These are phyloP conservation scores for Aspergillus quadricinctus DNA, from an alignment of 2,329 filamentous ascomycete genomes.

Conservation along the genomic window DNA sequence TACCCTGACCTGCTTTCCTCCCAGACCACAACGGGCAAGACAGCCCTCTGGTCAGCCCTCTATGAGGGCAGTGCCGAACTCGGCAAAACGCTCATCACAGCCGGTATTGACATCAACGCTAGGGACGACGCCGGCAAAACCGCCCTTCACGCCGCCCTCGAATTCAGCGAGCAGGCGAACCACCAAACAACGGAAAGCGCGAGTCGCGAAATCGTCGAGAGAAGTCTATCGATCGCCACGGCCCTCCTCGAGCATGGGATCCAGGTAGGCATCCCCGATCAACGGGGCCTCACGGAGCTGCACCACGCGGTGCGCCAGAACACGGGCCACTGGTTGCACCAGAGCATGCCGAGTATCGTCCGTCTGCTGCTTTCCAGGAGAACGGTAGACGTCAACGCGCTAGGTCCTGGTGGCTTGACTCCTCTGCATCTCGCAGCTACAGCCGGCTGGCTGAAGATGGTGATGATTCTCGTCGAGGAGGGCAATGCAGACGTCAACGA, in stretches of 20 bases:
- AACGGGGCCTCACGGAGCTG: neutral
- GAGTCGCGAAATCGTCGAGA: neutral
- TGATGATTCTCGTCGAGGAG: neutral
- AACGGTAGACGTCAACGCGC: neutral
- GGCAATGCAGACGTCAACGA: neutral
- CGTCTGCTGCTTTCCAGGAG: neutral
- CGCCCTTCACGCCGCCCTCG: neutral
- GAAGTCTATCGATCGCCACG: neutral
- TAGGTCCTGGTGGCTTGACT: neutral
- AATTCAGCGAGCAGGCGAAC: neutral
- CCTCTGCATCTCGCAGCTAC: slow-evolving; percentile 3
- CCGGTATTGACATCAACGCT: neutral
- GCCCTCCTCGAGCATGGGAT: neutral
- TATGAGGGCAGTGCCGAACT: neutral
- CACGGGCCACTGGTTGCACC: too few relatives aligned
- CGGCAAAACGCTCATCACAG: too few relatives aligned
- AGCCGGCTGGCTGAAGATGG: neutral
- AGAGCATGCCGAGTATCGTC: neutral
- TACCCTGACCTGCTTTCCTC: neutral
- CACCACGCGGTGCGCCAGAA: neutral
- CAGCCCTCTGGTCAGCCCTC: slow-evolving; percentile 3
- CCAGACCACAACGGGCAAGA: neutral
- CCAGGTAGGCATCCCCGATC: neutral
- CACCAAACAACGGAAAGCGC: neutral
- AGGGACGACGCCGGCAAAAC: neutral